Percentiles rank a stretch among this genome's conserved stretches.
phyloP scores from a whole-genome alignment of 768 basidiomycete species.

The Jaapia argillacea region DNA sequence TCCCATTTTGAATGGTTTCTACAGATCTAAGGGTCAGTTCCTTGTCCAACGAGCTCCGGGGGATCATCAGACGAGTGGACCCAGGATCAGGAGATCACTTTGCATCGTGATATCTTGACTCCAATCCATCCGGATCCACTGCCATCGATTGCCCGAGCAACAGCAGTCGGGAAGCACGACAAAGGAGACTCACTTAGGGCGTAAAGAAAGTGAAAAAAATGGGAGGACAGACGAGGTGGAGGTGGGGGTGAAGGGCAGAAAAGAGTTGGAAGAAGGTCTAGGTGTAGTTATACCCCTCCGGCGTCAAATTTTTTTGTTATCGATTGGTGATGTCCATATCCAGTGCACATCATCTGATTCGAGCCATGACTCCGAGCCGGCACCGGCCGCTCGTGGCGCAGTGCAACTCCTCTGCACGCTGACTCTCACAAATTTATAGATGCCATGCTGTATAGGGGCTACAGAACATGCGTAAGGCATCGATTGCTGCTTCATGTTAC shows the following conservation, averaged over 20 bases:
- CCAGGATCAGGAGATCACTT: too few species aligned
- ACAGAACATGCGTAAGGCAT: too few species aligned
- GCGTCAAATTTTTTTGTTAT: background rate
- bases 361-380: background rate
- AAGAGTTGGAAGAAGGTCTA: background rate
- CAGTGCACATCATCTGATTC: background rate
- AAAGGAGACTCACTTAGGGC: conserved; percentile 32
- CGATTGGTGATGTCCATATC: background rate
- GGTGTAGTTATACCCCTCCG: background rate
- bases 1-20: conserved; percentile 76
- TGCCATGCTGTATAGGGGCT: too few species aligned
- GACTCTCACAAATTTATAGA: too few species aligned
- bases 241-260: conserved; percentile 28
- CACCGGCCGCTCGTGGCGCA: background rate
- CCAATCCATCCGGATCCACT: too few species aligned
- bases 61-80: too few species aligned
- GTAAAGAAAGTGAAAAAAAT: conserved; percentile 29
- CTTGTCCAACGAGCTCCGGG: background rate
- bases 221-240: conserved; percentile 28
- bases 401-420: too few species aligned
- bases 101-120: too few species aligned
- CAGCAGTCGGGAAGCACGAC: too few species aligned
- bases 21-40: conserved; percentile 7
- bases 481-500: background rate
- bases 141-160: too few species aligned